phyloP scores from a whole-genome alignment of 1,139 yeast genomes.

The Sugiyamaella paludigena region DNA sequence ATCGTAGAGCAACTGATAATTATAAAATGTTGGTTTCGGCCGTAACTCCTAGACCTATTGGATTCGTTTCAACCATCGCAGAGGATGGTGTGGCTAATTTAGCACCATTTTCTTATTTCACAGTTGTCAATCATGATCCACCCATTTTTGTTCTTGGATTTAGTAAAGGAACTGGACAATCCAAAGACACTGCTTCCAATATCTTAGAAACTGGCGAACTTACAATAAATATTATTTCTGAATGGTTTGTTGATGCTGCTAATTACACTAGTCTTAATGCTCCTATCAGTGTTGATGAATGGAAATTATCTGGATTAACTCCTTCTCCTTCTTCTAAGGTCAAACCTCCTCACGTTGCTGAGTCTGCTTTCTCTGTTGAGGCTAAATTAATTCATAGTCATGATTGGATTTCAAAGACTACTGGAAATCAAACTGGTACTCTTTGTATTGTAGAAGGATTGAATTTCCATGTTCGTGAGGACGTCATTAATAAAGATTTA shows the following conservation, averaged over 20 bases:
- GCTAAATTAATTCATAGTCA: constrained; percentile 48
- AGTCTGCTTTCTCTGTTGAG: constrained; percentile 60
- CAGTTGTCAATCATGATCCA: constrained; percentile 52
- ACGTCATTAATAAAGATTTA: constrained; percentile 45
- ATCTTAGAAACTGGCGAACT: constrained; percentile 52
- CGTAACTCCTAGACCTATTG: constrained; percentile 59
- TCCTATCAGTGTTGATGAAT: constrained; percentile 53
- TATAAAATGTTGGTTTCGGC: constrained; percentile 52
- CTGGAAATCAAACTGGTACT: constrained; percentile 43
- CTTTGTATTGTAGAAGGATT: constrained; percentile 54
- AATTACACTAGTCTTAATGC: constrained; percentile 50
- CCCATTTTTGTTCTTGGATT: constrained; percentile 57
- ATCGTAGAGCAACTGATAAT: constrained; percentile 46
- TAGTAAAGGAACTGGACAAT: constrained; percentile 40
- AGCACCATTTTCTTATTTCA: constrained; percentile 60
- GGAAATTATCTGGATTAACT: constrained; percentile 56
- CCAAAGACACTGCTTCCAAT: constrained; percentile 53
- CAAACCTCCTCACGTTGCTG: constrained; percentile 57
- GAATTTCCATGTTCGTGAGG: constrained; percentile 57
- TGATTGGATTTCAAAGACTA: constrained; percentile 48
- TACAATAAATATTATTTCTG: constrained; percentile 59
- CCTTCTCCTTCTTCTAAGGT: constrained; percentile 47
- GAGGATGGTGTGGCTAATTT: constrained; percentile 48
- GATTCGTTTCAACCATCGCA: constrained; percentile 50
- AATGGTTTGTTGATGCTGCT: constrained; percentile 66